phyloP scores from a whole-genome alignment of 331 rosid species.

The Spiraea crenata region DNA sequence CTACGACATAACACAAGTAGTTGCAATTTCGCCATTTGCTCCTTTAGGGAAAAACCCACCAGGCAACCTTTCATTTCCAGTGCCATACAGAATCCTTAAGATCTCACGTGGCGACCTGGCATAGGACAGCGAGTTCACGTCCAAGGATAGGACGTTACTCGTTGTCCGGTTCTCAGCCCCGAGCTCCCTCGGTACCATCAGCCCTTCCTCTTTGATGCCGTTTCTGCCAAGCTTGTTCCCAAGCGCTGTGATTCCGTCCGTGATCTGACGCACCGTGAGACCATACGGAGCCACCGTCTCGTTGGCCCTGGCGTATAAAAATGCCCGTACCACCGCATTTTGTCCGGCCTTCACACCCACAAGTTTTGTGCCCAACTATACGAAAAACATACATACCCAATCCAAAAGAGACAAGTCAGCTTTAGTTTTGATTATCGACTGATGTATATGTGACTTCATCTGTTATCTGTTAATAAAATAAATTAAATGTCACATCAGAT shows the following conservation, averaged over 20 bases:
- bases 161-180: conserved; percentile 16
- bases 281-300: conserved; percentile 9
- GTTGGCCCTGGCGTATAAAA: conserved; percentile 9
- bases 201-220: conserved; percentile 29
- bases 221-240: conserved; percentile 9
- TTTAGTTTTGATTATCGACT: too few species aligned
- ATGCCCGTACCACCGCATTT: conserved; percentile 14
- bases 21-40: conserved; percentile 22
- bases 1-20: background rate
- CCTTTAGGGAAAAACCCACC: conserved; percentile 9
- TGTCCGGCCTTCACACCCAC: conserved; percentile 21
- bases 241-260: background rate
- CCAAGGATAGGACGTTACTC: conserved; percentile 5
- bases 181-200: background rate
- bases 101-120: background rate
- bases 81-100: conserved; percentile 11
- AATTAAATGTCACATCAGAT: too few species aligned
- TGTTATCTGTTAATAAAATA: too few species aligned
- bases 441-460: too few species aligned
- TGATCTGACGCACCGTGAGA: conserved; percentile 17
- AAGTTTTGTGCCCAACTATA: conserved; percentile 18
- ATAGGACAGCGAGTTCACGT: conserved; percentile 15
- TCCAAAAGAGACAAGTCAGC: background rate
- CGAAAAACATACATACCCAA: background rate
- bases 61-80: background rate